phyloP scores from a whole-genome alignment of 2,329 filamentous ascomycete genomes.

The Curvularia lunata region DNA sequence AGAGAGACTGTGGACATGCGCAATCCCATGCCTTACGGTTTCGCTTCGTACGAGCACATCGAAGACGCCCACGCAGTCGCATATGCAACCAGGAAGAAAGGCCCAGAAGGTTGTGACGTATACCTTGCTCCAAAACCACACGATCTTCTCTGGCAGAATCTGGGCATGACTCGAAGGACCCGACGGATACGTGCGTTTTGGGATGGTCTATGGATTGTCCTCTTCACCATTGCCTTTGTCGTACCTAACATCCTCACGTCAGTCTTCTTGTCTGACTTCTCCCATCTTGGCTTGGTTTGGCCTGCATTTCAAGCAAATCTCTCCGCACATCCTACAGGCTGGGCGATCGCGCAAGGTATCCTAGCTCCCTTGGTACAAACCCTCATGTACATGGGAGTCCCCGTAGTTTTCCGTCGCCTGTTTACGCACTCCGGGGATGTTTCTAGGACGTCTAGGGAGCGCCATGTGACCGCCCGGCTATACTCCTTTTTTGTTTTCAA shows the following conservation, averaged over 20 bases:
- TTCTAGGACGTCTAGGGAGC: constrained; percentile 87
- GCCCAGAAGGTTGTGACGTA: constrained; percentile 76
- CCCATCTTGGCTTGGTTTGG: constrained; percentile 84
- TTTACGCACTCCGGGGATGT: constrained; percentile 84
- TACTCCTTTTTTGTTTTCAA: constrained; percentile 99
- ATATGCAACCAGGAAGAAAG: constrained; percentile 78
- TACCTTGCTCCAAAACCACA: constrained; percentile 82
- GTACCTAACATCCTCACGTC: constrained; percentile 92
- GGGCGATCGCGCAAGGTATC: constrained; percentile 92
- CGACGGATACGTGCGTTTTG: constrained; percentile 75
- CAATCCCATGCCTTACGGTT: constrained; percentile 88
- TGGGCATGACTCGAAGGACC: constrained; percentile 72
- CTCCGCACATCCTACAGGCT: constrained; percentile 66
- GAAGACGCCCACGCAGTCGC: constrained; percentile 83
- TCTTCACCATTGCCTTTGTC: constrained; percentile 85
- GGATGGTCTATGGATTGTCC: constrained; percentile 81
- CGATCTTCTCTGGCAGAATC: constrained; percentile 95
- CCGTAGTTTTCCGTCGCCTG: constrained; percentile 86
- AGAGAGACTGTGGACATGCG: constrained; percentile 84
- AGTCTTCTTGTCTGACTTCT: constrained; percentile 86
- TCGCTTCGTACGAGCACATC: constrained; percentile 89
- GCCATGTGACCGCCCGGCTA: constrained; percentile 83
- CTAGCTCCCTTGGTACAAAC: constrained; percentile 85
- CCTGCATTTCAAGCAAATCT: constrained; percentile 73
- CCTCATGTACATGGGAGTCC: constrained; percentile 82